These are phyloP conservation scores for Annulohypoxylon nitens DNA, from an alignment of 495 filamentous ascomycete genomes.

Conservation along the genomic window DNA sequence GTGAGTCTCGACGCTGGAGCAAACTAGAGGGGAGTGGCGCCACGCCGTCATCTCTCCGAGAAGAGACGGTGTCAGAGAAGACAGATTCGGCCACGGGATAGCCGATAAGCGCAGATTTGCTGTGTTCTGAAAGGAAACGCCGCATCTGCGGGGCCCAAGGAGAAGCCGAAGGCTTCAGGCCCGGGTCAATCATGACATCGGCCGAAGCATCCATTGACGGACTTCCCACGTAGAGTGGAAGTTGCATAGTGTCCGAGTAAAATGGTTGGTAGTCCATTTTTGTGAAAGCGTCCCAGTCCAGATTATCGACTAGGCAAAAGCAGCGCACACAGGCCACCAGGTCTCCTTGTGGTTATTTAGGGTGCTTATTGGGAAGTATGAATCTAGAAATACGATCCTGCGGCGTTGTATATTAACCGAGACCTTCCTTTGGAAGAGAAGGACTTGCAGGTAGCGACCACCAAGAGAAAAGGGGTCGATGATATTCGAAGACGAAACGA, in stretches of 20 bases:
- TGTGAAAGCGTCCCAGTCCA: background rate
- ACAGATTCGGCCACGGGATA: constrained; percentile 36
- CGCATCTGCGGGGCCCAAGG: constrained; percentile 39
- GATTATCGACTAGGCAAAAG: background rate
- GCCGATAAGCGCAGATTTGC: constrained; percentile 43
- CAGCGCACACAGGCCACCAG: constrained; percentile 7
- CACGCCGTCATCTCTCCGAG: constrained; percentile 34
- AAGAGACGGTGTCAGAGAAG: constrained; percentile 26
- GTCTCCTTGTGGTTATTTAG: constrained; percentile 3
- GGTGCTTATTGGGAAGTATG: background rate
- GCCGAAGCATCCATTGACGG: constrained; percentile 26
- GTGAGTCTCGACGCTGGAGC: constrained; percentile 48
- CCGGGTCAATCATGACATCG: constrained; percentile 38
- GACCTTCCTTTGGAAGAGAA: constrained; percentile 26
- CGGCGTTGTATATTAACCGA: constrained; percentile 24
- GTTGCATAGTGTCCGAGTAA: constrained; percentile 31
- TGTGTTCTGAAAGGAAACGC: constrained; percentile 50
- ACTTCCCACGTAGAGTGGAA: constrained; percentile 27
- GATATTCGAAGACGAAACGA: constrained; percentile 23
- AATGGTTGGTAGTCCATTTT: constrained; percentile 41
- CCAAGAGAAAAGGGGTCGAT: constrained; percentile 25
- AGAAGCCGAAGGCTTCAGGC: constrained; percentile 33
- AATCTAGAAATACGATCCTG: constrained; percentile 10
- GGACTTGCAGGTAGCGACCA: constrained; percentile 17
- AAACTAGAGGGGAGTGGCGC: constrained; percentile 38